Evolutionary conservation across 2,329 filamentous ascomycete species (phyloP).

Genomic region (Karstenula rhodostoma): DNA sequence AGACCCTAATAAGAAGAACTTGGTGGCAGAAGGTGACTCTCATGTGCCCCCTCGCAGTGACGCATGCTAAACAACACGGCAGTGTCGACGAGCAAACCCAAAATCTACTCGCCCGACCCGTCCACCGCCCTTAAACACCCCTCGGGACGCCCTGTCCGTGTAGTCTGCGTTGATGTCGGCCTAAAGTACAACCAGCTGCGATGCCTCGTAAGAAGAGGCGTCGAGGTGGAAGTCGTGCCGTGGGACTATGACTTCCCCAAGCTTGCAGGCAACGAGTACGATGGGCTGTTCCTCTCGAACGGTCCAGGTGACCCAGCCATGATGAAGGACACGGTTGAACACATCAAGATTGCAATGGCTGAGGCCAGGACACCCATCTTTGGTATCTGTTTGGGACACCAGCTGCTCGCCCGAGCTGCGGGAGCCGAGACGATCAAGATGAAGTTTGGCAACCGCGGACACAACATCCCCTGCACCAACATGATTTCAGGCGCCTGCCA

Average conservation of each 20-base stretch:
- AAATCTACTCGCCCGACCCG: conserved; percentile 80
- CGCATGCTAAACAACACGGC: conserved; percentile 35
- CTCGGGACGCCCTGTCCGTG: conserved; percentile 83
- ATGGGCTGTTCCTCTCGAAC: conserved; percentile 97
- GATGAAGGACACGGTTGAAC: conserved; percentile 79
- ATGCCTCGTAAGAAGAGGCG: conserved; percentile 87
- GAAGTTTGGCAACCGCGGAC: conserved; percentile 99
- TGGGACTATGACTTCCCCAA: conserved; percentile 93
- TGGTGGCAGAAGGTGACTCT: conserved; percentile 88
- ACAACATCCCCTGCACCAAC: conserved; percentile 98
- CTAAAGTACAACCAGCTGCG: conserved; percentile 98
- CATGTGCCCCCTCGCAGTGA: conserved; percentile 17
- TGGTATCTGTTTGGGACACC: conserved; percentile 95
- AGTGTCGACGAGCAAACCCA: conserved; percentile 91
- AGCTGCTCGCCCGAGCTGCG: conserved; percentile 86
- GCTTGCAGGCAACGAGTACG: conserved; percentile 82
- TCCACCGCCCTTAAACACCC: conserved; percentile 81
- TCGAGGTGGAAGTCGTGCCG: conserved; percentile 92
- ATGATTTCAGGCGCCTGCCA: conserved; percentile 96
- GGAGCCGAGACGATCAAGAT: conserved; percentile 91
- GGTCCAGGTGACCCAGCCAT: conserved; percentile 94
- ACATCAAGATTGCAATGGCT: conserved; percentile 78
- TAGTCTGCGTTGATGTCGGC: conserved; percentile 94
- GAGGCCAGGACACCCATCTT: conserved; percentile 88
- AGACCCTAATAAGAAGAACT: conserved; percentile 90